Percentiles rank a stretch among this genome's conserved stretches.
phyloP scores from a whole-genome alignment of 2,329 filamentous ascomycete genomes.

The Didymella segeticola region DNA sequence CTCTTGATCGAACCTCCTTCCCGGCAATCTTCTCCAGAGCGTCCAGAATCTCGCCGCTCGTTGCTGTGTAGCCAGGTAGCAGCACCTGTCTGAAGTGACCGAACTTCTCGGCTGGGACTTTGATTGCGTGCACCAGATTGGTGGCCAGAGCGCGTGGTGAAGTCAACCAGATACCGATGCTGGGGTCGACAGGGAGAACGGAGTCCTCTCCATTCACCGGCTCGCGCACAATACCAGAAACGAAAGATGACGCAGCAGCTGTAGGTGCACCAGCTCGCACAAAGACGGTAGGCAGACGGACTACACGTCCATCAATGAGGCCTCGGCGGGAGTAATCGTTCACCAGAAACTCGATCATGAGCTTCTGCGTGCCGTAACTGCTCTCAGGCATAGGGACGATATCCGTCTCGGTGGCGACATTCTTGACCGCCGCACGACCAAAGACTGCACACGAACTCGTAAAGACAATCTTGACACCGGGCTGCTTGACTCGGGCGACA shows the following conservation, averaged over 20 bases:
- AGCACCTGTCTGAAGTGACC: constrained; percentile 60
- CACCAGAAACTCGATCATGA: constrained; percentile 66
- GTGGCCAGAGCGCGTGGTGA: constrained; percentile 61
- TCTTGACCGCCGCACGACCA: constrained; percentile 61
- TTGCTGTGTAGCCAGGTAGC: constrained; percentile 62
- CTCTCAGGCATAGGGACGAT: constrained; percentile 67
- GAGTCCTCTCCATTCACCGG: constrained; percentile 63
- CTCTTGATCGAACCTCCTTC: constrained; percentile 57
- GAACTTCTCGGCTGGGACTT: constrained; percentile 59
- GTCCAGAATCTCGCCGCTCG: constrained; percentile 63
- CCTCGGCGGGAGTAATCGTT: constrained; percentile 69
- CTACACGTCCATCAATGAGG: constrained; percentile 63
- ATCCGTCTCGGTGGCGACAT: constrained; percentile 45
- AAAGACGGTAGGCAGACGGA: constrained; percentile 67
- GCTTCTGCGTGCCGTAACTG: constrained; percentile 69
- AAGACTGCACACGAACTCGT: constrained; percentile 69
- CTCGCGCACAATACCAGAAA: constrained; percentile 70
- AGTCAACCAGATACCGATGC: constrained; percentile 65
- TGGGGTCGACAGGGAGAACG: constrained; percentile 58
- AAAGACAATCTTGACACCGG: constrained; percentile 66
- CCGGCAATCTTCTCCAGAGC: constrained; percentile 63
- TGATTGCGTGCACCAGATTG: constrained; percentile 62
- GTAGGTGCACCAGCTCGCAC: constrained; percentile 67
- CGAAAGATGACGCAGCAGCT: constrained; percentile 67
- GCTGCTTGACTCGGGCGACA: constrained; percentile 56